Conservation (phyloP, 768 basidiomycete species). For the Collybia sp. region DNA sequence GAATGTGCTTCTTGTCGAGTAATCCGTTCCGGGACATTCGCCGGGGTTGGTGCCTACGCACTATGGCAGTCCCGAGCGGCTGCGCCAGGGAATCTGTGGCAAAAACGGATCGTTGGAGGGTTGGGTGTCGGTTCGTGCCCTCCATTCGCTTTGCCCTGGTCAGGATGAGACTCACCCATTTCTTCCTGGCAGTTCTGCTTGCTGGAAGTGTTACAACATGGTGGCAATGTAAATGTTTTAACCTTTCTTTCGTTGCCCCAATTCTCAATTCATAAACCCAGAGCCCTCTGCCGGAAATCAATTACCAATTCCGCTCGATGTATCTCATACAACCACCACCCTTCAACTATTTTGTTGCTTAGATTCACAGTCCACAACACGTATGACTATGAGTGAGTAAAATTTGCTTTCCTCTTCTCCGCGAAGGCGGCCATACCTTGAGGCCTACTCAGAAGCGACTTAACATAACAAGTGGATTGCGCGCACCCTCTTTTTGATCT, state of each 20-base stretch:
- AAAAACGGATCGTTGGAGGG: conserved; percentile 59
- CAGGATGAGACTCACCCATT: neutral
- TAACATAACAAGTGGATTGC: neutral
- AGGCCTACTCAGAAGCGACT: conserved; percentile 5
- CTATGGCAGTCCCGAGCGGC: conserved; percentile 57
- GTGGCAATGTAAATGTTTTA: conserved; percentile 20
- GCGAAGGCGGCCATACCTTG: conserved; percentile 92
- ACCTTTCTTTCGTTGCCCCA: neutral
- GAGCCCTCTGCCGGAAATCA: neutral
- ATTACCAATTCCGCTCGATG: neutral
- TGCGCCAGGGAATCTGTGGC: conserved; percentile 55
- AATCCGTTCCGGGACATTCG: conserved; percentile 61
- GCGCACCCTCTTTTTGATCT: conserved; percentile 91
- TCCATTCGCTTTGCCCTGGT: neutral
- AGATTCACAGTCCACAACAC: conserved; percentile 1
- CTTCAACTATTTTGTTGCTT: neutral
- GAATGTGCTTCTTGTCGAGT: conserved; percentile 72
- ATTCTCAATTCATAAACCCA: too few species aligned
- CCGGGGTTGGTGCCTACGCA: conserved; percentile 62
- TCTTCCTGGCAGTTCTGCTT: conserved; percentile 22
- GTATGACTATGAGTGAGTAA: conserved; percentile 49
- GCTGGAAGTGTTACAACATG: conserved; percentile 35
- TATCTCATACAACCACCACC: too few species aligned
- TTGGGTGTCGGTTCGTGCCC: conserved; percentile 31
- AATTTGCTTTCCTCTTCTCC: conserved; percentile 87